Evolutionary conservation across 352 stramenopile species (phyloP).

Genomic region (Phytophthora melonis): DNA sequence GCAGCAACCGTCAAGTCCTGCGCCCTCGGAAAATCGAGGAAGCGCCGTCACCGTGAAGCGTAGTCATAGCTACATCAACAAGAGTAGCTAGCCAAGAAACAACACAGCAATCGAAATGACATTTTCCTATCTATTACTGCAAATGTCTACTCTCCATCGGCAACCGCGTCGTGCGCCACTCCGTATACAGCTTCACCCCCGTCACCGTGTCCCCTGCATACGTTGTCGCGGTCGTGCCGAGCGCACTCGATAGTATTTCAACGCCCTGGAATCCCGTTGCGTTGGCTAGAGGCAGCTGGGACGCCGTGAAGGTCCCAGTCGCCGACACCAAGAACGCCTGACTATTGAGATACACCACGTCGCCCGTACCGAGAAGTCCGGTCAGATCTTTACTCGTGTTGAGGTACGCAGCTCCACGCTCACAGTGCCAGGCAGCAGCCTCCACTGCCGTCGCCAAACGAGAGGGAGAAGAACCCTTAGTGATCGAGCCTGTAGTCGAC

Average conservation of each 20-base stretch:
- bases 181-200: conserved; percentile 49
- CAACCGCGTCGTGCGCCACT: conserved; percentile 68
- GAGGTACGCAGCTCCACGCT: conserved; percentile 64
- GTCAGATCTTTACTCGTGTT: conserved; percentile 91
- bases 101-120: too few relatives aligned
- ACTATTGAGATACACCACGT: conserved; percentile 83
- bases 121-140: too few relatives aligned
- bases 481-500: conserved; percentile 57
- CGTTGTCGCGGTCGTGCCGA: conserved; percentile 35
- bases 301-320: conserved; percentile 76
- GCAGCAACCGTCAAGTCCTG: too few relatives aligned
- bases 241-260: conserved; percentile 21
- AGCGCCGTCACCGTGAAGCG: too few relatives aligned
- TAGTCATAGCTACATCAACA: too few relatives aligned
- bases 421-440: conserved; percentile 59
- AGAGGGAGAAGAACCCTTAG: conserved; percentile 70
- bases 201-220: conserved; percentile 67
- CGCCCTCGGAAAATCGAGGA: too few relatives aligned
- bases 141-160: conserved; percentile 62
- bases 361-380: conserved; percentile 80
- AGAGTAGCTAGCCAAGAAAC: too few relatives aligned
- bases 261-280: conserved; percentile 38
- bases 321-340: conserved; percentile 80
- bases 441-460: conserved; percentile 52
- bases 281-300: conserved; percentile 66